A percentile compares a stretch with the other conserved stretches of the same genome.
phyloP scores from a whole-genome alignment of 1,284 basidiomycete genomes.

The Spongiforma sp. region DNA sequence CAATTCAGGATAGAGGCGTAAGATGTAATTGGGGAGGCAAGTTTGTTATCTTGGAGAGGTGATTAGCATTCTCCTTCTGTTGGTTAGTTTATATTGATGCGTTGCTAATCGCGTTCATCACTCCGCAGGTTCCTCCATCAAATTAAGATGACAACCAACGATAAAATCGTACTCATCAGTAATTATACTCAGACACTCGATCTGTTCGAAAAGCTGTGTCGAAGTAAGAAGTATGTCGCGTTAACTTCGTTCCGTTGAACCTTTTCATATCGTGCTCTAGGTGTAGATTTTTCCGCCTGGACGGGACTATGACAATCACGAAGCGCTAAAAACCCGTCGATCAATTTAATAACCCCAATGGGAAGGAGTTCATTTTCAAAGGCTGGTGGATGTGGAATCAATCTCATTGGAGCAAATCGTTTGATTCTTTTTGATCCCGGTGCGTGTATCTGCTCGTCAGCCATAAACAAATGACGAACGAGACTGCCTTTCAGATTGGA shows the following conservation, averaged over 20 bases:
- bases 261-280: conserved; percentile 46
- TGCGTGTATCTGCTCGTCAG: conserved; percentile 35
- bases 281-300: conserved; percentile 92
- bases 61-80: conserved; percentile 18
- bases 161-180: conserved; percentile 99
- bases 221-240: conserved; percentile 73
- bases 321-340: conserved; percentile 99
- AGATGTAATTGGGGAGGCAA: conserved; percentile 89
- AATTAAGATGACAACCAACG: conserved; percentile 80
- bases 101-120: background rate
- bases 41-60: conserved; percentile 95
- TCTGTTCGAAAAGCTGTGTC: conserved; percentile 88
- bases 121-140: conserved; percentile 80
- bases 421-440: conserved; percentile 96
- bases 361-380: conserved; percentile 97
- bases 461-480: background rate
- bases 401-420: conserved; percentile 96
- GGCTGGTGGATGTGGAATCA: conserved; percentile 98
- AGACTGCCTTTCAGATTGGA: conserved; percentile 83
- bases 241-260: background rate
- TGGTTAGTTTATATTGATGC: background rate
- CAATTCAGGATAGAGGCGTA: conserved; percentile 55
- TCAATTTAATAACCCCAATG: conserved; percentile 95
- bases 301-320: conserved; percentile 92
- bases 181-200: conserved; percentile 99